Evolutionary conservation across 345 rosid species (phyloP), one percentile per base, ranked within the genome.

Genomic region (Toxicodendron radicans): DNA sequence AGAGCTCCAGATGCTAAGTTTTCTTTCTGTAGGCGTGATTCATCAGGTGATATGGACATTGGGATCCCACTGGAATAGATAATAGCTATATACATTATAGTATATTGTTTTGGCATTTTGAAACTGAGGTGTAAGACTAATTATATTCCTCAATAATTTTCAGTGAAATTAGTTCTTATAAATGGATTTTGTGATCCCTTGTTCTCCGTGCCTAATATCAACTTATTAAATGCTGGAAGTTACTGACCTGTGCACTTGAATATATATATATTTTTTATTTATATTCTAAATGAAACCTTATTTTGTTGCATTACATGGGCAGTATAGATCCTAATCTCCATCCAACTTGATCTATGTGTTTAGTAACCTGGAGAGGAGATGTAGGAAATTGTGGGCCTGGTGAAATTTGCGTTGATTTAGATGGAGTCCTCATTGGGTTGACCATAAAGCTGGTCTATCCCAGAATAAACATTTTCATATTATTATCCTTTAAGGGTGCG

Each of bases 401-500:
- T 51, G 49, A 48, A 24, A 27, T 66, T 24, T 68, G 46, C 46
- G 33, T 33, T 27, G 20, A 5, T 33, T 53, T 52, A 12, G 32
- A 16, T 18, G 18, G 46, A 68, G 23, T 57, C 38, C 21, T 16
- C 7, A 63, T 57, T 35, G 51, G 70, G 24, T 48, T 64, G 35
- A 60, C 7, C 17, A 6, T 38, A 21, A 21, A 32, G 20, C 2
- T 1, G 51, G 51, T 33, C 43, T 32, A 30, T 52, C 3, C 24
- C 41, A 33, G 32, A n/a, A 48, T 71, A 30, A 16, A 49, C 20
- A 64, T 64, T 54, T 3, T 64, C 57, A n/a, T 30, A 18, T 46
- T 53, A 62, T 18, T 56, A 33, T 69, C 46, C 51, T 66, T 60
- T 45, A n/a, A n/a, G n/a, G n/a, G n/a, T n/a, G n/a, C n/a, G n/a